These are phyloP conservation scores for Vitrella brassicaformis DNA, from an alignment of 73 alveolate species.

Conservation along the genomic window DNA sequence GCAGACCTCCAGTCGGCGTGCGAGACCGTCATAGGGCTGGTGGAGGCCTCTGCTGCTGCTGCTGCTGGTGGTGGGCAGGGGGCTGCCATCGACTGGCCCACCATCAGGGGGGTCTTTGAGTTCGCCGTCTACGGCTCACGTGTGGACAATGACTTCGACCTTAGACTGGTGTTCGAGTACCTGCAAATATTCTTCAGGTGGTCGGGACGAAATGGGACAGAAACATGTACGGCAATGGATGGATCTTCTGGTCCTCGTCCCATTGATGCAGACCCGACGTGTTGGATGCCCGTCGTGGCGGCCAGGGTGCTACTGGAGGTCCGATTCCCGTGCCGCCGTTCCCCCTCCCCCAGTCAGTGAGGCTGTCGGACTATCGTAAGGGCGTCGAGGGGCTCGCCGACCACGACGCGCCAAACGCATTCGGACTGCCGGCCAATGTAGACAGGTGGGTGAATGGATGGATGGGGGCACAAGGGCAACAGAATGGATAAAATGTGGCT, in stretches of 20 bases:
- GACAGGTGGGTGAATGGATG: slow-evolving; percentile 56
- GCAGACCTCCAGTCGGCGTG: slow-evolving; percentile 71
- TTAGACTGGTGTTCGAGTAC: slow-evolving; percentile 89
- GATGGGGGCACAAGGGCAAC: too few species aligned
- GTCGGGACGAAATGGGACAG: slow-evolving; percentile 57
- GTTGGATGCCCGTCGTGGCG: not conserved
- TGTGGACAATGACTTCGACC: slow-evolving; percentile 94
- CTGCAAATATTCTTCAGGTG: slow-evolving; percentile 79
- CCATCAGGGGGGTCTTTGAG: slow-evolving; percentile 91
- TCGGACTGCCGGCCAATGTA: slow-evolving; percentile 96
- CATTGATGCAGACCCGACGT: not conserved
- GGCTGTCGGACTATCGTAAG: slow-evolving; percentile 56
- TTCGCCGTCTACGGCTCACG: slow-evolving; percentile 99
- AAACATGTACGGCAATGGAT: slow-evolving; percentile 29
- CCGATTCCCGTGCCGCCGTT: not conserved
- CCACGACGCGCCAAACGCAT: slow-evolving; percentile 87
- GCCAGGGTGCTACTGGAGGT: not conserved
- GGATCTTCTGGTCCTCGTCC: slow-evolving; percentile 35
- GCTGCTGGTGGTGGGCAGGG: slow-evolving; percentile 29
- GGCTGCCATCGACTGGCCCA: slow-evolving; percentile 81
- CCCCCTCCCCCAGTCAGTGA: not conserved
- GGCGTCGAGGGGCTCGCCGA: slow-evolving; percentile 85
- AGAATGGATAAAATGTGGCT: too few species aligned
- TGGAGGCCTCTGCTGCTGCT: slow-evolving; percentile 13
- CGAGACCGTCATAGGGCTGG: slow-evolving; percentile 24